Conservation (phyloP, 2,329 filamentous ascomycete genomes). For the Penicillium sp. region DNA sequence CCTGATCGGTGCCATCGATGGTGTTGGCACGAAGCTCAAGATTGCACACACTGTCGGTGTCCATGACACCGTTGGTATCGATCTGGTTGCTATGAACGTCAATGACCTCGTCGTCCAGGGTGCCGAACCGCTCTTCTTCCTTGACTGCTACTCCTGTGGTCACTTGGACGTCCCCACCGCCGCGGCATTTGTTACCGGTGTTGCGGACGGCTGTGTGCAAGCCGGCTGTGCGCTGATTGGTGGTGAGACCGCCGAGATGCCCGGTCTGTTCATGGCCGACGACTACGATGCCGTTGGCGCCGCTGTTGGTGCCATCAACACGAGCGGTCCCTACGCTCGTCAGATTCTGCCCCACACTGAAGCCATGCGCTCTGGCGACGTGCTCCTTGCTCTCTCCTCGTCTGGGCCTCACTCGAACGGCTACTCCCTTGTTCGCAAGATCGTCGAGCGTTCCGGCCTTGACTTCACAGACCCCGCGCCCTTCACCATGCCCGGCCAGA, state of each 20-base stretch:
- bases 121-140: constrained; percentile 91
- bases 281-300: constrained; percentile 94
- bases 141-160: constrained; percentile 97
- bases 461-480: constrained; percentile 72
- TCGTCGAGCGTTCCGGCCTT: constrained; percentile 73
- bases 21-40: constrained; percentile 95
- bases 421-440: constrained; percentile 92
- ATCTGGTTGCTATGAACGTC: constrained; percentile 98
- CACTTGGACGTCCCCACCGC: constrained; percentile 77
- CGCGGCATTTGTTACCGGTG: constrained; percentile 84
- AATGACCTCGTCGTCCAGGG: constrained; percentile 97
- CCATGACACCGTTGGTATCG: constrained; percentile 93
- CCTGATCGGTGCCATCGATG: constrained; percentile 92
- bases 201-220: constrained; percentile 82
- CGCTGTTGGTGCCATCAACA: constrained; percentile 78
- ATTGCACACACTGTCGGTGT: constrained; percentile 87
- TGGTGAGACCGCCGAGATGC: constrained; percentile 98
- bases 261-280: constrained; percentile 83
- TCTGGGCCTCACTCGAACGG: constrained; percentile 94
- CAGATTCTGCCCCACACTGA: constrained; percentile 73
- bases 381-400: constrained; percentile 82
- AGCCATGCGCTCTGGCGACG: constrained; percentile 77
- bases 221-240: constrained; percentile 90
- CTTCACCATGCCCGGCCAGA: constrained; percentile 75
- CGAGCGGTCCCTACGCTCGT: constrained; percentile 52